These are phyloP conservation scores for Mikania micrantha DNA, from an alignment of 129 eudicot genomes.

Conservation along the genomic window DNA sequence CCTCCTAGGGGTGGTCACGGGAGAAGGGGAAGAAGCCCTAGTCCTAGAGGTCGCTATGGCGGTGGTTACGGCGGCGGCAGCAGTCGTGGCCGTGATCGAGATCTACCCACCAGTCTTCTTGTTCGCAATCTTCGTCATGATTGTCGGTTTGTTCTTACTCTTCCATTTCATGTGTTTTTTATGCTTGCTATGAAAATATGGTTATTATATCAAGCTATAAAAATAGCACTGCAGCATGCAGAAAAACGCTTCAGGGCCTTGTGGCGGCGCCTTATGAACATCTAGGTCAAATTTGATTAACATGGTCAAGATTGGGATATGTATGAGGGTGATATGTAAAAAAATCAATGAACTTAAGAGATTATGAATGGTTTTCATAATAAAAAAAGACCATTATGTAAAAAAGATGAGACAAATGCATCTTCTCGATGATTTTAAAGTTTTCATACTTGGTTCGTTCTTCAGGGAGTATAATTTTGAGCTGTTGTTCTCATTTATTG, in stretches of 20 bases:
- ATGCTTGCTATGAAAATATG: neutral
- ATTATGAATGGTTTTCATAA: too few species aligned
- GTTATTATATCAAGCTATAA: too few species aligned
- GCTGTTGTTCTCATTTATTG: neutral
- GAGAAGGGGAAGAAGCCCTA: constrained; percentile 92
- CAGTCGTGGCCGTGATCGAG: constrained; percentile 57
- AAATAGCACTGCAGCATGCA: too few species aligned
- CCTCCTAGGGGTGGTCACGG: constrained; percentile 89
- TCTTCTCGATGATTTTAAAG: neutral
- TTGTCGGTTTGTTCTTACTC: constrained; percentile 54
- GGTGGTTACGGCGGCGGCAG: constrained; percentile 24
- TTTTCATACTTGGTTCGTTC: neutral
- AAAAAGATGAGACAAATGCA: too few species aligned
- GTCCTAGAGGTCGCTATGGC: constrained; percentile 73
- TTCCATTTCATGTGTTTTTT: neutral
- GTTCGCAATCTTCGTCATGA: constrained; percentile 99
- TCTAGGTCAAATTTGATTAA: too few species aligned
- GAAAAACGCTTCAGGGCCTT: too few species aligned
- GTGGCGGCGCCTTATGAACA: too few species aligned
- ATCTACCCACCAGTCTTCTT: constrained; percentile 82
- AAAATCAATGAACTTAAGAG: too few species aligned
- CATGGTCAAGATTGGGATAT: too few species aligned
- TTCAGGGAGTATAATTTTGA: neutral
- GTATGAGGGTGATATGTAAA: too few species aligned
- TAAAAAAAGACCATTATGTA: too few species aligned